Evolutionary conservation across 441 rosid species (phyloP), one percentile per base, ranked within the genome.

Genomic region (Raphanus hybrid): DNA sequence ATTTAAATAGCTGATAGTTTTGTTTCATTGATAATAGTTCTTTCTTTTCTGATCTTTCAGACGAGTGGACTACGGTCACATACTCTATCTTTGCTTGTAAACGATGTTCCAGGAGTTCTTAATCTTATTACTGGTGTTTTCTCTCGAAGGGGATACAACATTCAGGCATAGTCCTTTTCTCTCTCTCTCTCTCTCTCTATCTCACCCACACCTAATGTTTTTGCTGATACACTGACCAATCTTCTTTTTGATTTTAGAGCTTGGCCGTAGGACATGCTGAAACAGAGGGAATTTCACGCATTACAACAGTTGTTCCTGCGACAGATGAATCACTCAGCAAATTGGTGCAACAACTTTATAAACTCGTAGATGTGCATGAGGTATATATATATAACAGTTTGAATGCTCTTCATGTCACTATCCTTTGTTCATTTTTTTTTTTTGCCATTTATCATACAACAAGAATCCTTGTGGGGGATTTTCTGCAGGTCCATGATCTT

Each of bases 251-350:
- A 52, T 72, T 72, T 45, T 84, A 93, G 98, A 93, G 98, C 84
- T 86, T 93, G 88, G 97, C 97, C 59, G 96, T 91, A 54, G 96
- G 96, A 57, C 98, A 90, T 79, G 83, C 97, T 73, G 98, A 91
- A 86, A 82, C 80, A 48, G 87, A 89, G 84, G 96, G 98, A 4
- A 82, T 84, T 57, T 91, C 98, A 74, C 94, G 96, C 75, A 93
- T 93, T 66, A 93, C 96, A 75, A 88, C 97, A 14, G 97, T 93
- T 76, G 88, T 91, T 62, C 92, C 97, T 71, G 97, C 88, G 45
- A 91, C 98, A 2, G 93, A 93, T 86, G 94, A 90, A 84, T 93
- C 97, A 23, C 76, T 93, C 78, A 78, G 87, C 90, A 93, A 87
- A 82, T 85, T 93, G 92, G 86, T 88, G 73, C 91, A 93, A 80